Evolutionary conservation across 805 yeast genomes (phyloP), one percentile per base, ranked within the genome.

Genomic region (Suhomyces kilbournensis): DNA sequence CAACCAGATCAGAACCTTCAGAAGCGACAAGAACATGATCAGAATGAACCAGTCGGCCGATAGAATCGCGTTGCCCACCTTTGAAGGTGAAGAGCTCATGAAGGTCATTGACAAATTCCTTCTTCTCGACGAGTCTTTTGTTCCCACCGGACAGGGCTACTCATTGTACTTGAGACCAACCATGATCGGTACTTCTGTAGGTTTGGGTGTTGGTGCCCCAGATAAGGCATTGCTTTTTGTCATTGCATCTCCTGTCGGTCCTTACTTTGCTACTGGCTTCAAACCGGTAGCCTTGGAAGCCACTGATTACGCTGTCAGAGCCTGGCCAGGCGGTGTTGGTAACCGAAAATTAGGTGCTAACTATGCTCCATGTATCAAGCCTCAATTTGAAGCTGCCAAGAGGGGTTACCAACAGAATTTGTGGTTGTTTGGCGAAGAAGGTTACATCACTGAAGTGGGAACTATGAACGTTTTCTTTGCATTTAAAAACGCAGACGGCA

Each of bases 321-420:
- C 99, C 28, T 93, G 98, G 98, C 98, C 98, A 67, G 97, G 97
- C 65, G 99, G 98, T 71, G 91, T 85, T 62, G 99, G 99, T 74
- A 88, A 93, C 82, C 86, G 83, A 72, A 93, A 93, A 75, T 83
- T 93, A 64, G 99, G 99, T 72, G 97, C 97, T 56, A 93, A 93
- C 79, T 93, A 93, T 68, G 99, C 97, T 44, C 97, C 98, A 56
- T 89, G 97, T 70, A 84, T 92, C 64, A 79, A 81, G 67, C 97
- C 98, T 30, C 97, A 90, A 75, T 77, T 81, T 62, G 86, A 89
- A 74, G 97, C 98, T 48, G 96, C 97, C 51, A 65, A 78, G 22
- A 84, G 92, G 72, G 99, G 99, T 44, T 92, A 84, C 78, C 96
- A 90, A 70, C 98, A 94, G 75, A 93, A 93, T 78, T 77, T 93